Evolutionary conservation across 208 protist genomes (phyloP).

Genomic region (Acanthamoeba lenticulata): DNA sequence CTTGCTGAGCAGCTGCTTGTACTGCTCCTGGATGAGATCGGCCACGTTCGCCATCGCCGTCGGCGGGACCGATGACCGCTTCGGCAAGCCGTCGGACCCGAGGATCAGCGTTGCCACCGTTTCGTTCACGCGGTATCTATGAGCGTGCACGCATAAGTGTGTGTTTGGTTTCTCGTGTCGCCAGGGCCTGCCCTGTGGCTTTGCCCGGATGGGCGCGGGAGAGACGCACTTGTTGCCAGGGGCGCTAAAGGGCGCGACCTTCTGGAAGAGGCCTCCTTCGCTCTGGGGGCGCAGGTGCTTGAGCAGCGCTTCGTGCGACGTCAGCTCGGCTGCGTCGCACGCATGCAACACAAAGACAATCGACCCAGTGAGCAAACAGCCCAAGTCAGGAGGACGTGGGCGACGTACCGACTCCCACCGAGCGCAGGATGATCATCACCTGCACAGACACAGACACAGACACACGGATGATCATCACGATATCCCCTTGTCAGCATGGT

Average conservation of each 20-base stretch:
- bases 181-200: not conserved
- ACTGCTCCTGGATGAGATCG: not conserved
- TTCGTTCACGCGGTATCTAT: not conserved
- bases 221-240: not conserved
- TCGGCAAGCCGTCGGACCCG: not conserved
- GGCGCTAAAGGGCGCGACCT: not conserved
- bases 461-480: too few relatives aligned
- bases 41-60: not conserved
- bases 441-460: too few relatives aligned
- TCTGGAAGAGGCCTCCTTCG: not conserved
- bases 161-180: not conserved
- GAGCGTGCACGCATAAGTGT: not conserved
- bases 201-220: too few relatives aligned
- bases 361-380: not conserved
- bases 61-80: not conserved
- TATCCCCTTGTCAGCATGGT: too few relatives aligned
- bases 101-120: constrained; percentile 1
- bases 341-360: too few relatives aligned
- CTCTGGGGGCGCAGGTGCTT: not conserved
- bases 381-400: too few relatives aligned
- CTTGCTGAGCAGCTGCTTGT: not conserved
- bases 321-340: not conserved
- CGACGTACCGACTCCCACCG: too few relatives aligned
- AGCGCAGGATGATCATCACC: too few relatives aligned
- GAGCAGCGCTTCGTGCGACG: not conserved